These are phyloP conservation scores for Fusarium pseudoanthophilum DNA, from an alignment of 2,329 filamentous ascomycete genomes.

Conservation along the genomic window DNA sequence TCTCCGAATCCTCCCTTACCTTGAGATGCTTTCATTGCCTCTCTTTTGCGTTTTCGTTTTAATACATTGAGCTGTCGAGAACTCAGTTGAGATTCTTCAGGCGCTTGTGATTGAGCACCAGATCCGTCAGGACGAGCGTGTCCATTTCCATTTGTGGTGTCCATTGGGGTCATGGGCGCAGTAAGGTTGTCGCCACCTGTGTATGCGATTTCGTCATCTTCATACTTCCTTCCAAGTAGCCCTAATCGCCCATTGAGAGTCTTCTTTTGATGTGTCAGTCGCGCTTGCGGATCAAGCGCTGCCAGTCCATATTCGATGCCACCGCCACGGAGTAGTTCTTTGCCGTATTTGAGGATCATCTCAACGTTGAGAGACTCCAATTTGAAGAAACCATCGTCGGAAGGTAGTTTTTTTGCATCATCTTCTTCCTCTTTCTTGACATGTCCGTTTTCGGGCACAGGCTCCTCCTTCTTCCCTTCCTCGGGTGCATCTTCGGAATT, in stretches of 20 bases:
- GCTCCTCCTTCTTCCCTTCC: conserved; percentile 54
- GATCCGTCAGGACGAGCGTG: conserved; percentile 51
- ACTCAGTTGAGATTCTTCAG: conserved; percentile 80
- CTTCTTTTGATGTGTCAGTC: conserved; percentile 89
- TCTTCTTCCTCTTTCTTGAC: conserved; percentile 74
- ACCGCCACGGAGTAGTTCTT: conserved; percentile 84
- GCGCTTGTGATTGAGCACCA: conserved; percentile 52
- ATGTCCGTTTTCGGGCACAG: conserved; percentile 49
- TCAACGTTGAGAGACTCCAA: conserved; percentile 81
- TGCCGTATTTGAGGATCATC: conserved; percentile 83
- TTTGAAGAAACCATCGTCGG: conserved; percentile 72
- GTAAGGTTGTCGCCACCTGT: conserved; percentile 62
- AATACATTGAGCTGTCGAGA: conserved; percentile 94
- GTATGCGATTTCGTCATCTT: conserved; percentile 79
- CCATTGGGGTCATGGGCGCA: conserved; percentile 59
- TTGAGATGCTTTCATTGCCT: conserved; percentile 84
- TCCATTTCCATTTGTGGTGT: conserved; percentile 51
- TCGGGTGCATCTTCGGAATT: conserved; percentile 74
- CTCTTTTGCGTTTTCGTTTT: conserved; percentile 92
- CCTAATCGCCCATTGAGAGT: conserved; percentile 85
- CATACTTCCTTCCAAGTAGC: conserved; percentile 82
- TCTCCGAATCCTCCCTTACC: conserved; percentile 93
- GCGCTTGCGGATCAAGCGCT: conserved; percentile 80
- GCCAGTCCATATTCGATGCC: conserved; percentile 88
- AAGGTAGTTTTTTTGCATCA: conserved; percentile 55